A percentile compares a stretch with the other conserved stretches of the same genome.
These are phyloP conservation scores for Termitomyces sp. DNA, from an alignment of 768 basidiomycete genomes.

Conservation along the genomic window DNA sequence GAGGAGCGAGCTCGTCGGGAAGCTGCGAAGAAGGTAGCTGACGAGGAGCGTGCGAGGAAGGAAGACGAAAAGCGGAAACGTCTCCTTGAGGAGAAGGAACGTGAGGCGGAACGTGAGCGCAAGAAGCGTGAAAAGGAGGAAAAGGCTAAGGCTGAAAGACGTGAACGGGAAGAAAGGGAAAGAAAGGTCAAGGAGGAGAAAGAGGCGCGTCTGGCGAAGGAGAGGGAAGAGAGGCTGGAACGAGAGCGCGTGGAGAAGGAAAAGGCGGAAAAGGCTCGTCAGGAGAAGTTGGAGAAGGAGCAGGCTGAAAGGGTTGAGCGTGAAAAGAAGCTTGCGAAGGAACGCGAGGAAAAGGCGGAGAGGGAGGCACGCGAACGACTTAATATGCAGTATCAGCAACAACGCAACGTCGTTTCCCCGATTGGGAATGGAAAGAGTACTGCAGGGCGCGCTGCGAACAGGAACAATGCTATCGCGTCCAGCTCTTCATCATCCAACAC, in stretches of 20 bases:
- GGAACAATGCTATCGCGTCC: slow-evolving; percentile 35
- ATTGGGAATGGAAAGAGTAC: slow-evolving; percentile 24
- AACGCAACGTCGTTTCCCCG: slow-evolving; percentile 39
- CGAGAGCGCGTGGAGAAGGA: slow-evolving; percentile 39
- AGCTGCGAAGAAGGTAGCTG: slow-evolving; percentile 63
- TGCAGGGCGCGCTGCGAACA: slow-evolving; percentile 44
- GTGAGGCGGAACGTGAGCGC: slow-evolving; percentile 68
- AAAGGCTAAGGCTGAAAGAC: slow-evolving; percentile 61
- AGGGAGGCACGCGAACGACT: slow-evolving; percentile 24
- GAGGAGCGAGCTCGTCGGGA: slow-evolving; percentile 84
- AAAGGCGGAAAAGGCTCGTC: slow-evolving; percentile 26
- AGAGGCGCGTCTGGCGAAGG: slow-evolving; percentile 59
- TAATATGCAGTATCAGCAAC: slow-evolving; percentile 36
- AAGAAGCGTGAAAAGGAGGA: slow-evolving; percentile 75
- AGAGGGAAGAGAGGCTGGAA: slow-evolving; percentile 49
- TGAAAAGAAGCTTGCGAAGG: slow-evolving; percentile 24
- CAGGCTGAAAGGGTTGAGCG: slow-evolving; percentile 34
- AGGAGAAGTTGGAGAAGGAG: slow-evolving; percentile 31
- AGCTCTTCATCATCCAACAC: slow-evolving; percentile 31
- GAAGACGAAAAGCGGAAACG: slow-evolving; percentile 82
- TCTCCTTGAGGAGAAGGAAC: slow-evolving; percentile 73
- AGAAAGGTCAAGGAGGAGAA: slow-evolving; percentile 63
- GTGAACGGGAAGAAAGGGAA: slow-evolving; percentile 64
- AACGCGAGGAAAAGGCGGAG: slow-evolving; percentile 23
- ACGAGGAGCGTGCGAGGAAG: slow-evolving; percentile 78